These are phyloP conservation scores for Gymnopus androsaceus DNA, from an alignment of 1,284 basidiomycete species.

Conservation along the genomic window DNA sequence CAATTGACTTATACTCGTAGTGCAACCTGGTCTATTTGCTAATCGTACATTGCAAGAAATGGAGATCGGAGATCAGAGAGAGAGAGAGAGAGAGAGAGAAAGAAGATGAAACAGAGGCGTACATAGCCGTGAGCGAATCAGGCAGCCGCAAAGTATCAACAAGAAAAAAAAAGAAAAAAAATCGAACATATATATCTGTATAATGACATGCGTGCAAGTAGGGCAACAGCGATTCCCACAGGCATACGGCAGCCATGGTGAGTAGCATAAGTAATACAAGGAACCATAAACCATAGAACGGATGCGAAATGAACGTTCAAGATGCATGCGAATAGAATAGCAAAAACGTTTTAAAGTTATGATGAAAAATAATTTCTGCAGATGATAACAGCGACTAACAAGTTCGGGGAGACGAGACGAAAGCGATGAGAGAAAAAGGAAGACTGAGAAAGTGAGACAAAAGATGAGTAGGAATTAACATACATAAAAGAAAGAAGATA, in stretches of 20 bases:
- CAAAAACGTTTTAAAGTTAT: neutral
- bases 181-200: no score
- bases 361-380: neutral
- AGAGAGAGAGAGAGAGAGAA: slow-evolving; percentile 38
- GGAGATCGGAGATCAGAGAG: slow-evolving; percentile 40
- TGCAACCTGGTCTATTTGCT: no score
- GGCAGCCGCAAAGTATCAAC: no score
- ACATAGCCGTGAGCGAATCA: no score
- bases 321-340: neutral
- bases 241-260: slow-evolving; percentile 2
- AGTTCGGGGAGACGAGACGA: neutral
- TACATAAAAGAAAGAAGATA: neutral
- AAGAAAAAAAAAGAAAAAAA: no score
- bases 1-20: no score
- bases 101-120: slow-evolving; percentile 21
- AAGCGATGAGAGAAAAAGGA: neutral
- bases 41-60: no score
- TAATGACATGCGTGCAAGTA: no score
- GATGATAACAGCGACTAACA: neutral
- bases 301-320: neutral
- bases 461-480: neutral
- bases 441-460: neutral
- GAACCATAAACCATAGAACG: slow-evolving; percentile 1
- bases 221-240: neutral
- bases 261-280: slow-evolving; percentile 12